These are phyloP conservation scores for Nakazawaea populi DNA, from an alignment of 805 yeast genomes.

Conservation along the genomic window DNA sequence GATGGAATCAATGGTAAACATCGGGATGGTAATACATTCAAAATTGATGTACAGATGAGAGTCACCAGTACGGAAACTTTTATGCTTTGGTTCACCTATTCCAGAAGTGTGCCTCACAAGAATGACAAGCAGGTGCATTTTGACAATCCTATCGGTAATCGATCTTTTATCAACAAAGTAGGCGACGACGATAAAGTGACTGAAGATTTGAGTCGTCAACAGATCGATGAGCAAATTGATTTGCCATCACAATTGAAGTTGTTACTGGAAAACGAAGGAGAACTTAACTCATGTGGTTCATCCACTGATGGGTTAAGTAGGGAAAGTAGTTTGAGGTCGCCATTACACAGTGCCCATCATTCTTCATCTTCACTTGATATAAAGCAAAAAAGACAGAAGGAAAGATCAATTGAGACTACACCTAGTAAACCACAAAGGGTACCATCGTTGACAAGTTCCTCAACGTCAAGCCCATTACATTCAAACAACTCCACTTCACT, in stretches of 20 bases:
- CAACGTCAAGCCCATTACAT: constrained; percentile 4
- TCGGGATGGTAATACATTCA: constrained; percentile 58
- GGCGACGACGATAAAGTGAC: constrained; percentile 3
- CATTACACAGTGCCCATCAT: constrained; percentile 3
- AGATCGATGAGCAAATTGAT: constrained; percentile 13
- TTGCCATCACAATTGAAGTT: constrained; percentile 55
- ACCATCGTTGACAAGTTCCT: constrained; percentile 3
- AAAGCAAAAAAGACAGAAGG: background rate
- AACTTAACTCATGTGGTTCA: constrained; percentile 22
- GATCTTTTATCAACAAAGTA: background rate
- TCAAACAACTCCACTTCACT: constrained; percentile 6
- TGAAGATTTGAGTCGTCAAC: constrained; percentile 4
- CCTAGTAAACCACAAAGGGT: background rate
- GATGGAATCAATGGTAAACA: constrained; percentile 67
- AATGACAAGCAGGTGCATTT: constrained; percentile 6
- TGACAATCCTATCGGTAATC: constrained; percentile 2
- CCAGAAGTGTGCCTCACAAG: constrained; percentile 31
- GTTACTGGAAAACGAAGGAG: constrained; percentile 31
- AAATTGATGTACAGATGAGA: constrained; percentile 76
- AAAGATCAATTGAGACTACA: background rate
- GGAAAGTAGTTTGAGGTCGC: constrained; percentile 8
- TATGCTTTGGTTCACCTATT: constrained; percentile 83
- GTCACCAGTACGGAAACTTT: constrained; percentile 53
- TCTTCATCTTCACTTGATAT: constrained; percentile 3
- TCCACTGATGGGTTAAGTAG: constrained; percentile 19